These are phyloP conservation scores for Backusella parvicylindrica DNA, from an alignment of 192 early-diverging fungal species.

Conservation along the genomic window DNA sequence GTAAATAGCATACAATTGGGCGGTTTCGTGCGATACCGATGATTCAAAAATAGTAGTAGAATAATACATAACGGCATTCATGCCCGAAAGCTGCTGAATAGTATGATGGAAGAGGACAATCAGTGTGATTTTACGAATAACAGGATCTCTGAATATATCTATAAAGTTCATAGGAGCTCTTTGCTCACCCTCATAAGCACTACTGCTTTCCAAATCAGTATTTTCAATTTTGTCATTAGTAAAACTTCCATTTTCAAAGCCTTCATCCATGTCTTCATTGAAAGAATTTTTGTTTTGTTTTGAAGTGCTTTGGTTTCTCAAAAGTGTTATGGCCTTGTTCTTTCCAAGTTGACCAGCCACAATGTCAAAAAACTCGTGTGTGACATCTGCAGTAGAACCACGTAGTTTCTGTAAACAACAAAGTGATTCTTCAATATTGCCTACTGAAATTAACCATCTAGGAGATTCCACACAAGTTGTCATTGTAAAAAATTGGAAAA, in stretches of 20 bases:
- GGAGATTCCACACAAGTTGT: slow-evolving; percentile 78
- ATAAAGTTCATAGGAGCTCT: slow-evolving; percentile 31
- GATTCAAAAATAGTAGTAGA: slow-evolving; percentile 74
- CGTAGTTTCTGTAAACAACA: slow-evolving; percentile 52
- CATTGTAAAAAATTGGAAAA: slow-evolving; percentile 55
- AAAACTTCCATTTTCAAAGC: neutral
- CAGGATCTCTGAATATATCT: slow-evolving; percentile 53
- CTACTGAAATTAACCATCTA: slow-evolving; percentile 63
- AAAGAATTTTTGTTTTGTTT: neutral
- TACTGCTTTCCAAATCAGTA: neutral
- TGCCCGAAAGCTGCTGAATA: slow-evolving; percentile 78
- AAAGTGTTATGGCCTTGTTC: neutral
- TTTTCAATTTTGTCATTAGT: neutral
- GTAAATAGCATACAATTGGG: slow-evolving; percentile 2
- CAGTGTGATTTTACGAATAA: slow-evolving; percentile 58
- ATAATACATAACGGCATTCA: slow-evolving; percentile 85
- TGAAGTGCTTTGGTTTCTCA: neutral
- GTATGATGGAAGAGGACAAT: slow-evolving; percentile 66
- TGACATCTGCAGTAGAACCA: slow-evolving; percentile 44
- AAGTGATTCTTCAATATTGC: slow-evolving; percentile 59
- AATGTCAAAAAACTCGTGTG: slow-evolving; percentile 61
- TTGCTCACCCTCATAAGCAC: slow-evolving; percentile 9
- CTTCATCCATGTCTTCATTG: neutral
- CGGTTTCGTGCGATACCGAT: slow-evolving; percentile 45
- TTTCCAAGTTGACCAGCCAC: slow-evolving; percentile 36